A percentile compares a stretch with the other conserved stretches of the same genome.
phyloP scores from a whole-genome alignment of 257 asterid species.

The Agastache rugosa region DNA sequence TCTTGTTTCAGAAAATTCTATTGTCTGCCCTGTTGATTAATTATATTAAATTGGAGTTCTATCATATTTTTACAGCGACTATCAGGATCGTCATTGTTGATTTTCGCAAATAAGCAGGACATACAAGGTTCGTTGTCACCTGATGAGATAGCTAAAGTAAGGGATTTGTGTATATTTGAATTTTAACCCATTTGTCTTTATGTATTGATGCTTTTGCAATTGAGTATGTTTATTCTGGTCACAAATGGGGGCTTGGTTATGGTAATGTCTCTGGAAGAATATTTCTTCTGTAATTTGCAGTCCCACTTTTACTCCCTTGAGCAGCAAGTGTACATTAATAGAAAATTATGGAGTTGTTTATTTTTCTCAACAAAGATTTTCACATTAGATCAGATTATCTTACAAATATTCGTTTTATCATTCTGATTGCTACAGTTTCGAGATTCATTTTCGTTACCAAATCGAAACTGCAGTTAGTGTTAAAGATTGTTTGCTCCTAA shows the following conservation, averaged over 20 bases:
- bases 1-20: constrained; percentile 1
- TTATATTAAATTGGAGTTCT: not conserved
- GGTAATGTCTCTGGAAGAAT: constrained; percentile 14
- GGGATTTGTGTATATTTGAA: constrained; percentile 23
- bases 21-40: constrained; percentile 23
- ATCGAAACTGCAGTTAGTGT: not conserved
- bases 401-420: not conserved
- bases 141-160: constrained; percentile 88
- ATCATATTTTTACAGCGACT: constrained; percentile 62
- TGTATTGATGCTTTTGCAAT: not conserved
- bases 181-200: not conserved
- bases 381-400: not conserved
- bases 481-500: not conserved
- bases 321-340: not conserved
- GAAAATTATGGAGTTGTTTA: not conserved
- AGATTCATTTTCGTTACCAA: not conserved
- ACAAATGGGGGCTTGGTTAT: not conserved
- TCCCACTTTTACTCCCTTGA: constrained; percentile 12
- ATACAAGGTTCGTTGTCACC: constrained; percentile 90
- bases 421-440: not conserved
- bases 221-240: not conserved
- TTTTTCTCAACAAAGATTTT: constrained; percentile 9
- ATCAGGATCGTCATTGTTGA: constrained; percentile 88
- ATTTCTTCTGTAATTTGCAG: not conserved
- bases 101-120: constrained; percentile 97